These are phyloP conservation scores for Heliosperma pusillum DNA, from an alignment of 148 eudicot genomes.

Conservation along the genomic window DNA sequence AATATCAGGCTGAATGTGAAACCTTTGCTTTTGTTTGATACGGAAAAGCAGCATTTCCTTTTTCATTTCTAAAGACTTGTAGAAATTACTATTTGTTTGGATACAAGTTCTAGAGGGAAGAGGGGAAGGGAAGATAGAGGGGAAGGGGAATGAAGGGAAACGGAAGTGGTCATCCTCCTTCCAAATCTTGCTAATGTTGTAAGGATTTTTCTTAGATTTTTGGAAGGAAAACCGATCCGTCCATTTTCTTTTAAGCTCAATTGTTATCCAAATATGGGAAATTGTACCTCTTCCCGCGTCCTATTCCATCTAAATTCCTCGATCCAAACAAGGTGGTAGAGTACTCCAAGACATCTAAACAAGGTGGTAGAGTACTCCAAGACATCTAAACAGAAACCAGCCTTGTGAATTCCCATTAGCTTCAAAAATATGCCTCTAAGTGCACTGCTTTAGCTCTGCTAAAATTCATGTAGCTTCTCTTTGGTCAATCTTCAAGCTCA, in stretches of 20 bases:
- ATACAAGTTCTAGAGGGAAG: too few species aligned
- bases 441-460: background rate
- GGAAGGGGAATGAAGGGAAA: too few species aligned
- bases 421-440: background rate
- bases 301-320: background rate
- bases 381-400: background rate
- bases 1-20: background rate
- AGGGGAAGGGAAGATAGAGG: too few species aligned
- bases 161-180: too few species aligned
- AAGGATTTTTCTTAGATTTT: background rate
- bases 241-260: background rate
- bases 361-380: background rate
- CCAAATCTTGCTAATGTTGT: too few species aligned
- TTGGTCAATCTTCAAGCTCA: background rate
- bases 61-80: background rate
- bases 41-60: background rate
- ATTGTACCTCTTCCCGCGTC: background rate
- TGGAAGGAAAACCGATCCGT: background rate
- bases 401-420: background rate
- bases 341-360: too few species aligned
- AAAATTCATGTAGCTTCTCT: background rate
- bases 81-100: background rate
- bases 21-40: background rate
- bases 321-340: background rate
- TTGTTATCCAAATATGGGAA: background rate